Evolutionary conservation across 805 yeast species (phyloP), one percentile per base, ranked within the genome.

Genomic region (Komagataella mondaviorum): DNA sequence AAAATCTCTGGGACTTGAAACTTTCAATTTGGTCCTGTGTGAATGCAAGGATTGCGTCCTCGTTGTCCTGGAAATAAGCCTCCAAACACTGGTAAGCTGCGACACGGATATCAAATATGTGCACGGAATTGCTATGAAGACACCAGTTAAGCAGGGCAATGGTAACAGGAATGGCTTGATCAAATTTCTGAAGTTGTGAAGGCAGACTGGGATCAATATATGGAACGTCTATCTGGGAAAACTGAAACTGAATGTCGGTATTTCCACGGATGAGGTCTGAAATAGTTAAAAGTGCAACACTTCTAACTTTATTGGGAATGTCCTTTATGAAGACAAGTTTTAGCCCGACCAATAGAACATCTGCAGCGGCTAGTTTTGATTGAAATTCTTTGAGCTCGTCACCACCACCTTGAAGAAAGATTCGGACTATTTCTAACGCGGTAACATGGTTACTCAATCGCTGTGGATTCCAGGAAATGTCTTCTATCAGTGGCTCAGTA

Each of bases 201-300:
- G 70, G 70, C 47, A 66, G 55, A 50, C 63, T 58, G 8, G 96
- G 88, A 60, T 88, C 97, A 51, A 90, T 72, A 61, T 83, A 88
- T 0, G 99, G 99, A 6, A 93, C 96, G 64, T 93, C 98, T 12
- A 91, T 81, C 51, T 80, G 81, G 1, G 88, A 73, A 58, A 91
- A 84, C 53, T 79, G 79, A 12, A 69, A 67, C 64, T 93, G 99
- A 39, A 85, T 75, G 2, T 71, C 76, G 2, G 72, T 65, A 62
- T 89, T 88, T 30, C 80, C 75, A 48, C 81, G 68, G 3, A 93
- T 83, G 36, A 90, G 69, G 55, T 84, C 91, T 1, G 95, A 89
- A 1, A 88, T 80, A 0, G 95, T 80, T 4, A 82, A 68, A 36
- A 93, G 70, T 0, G 96, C 85, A 16, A 72, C 62, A 0, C 85